Base-by-base conservation (phyloP, 2,329 filamentous ascomycete species). In the Parastagonospora nodorum region DNA sequence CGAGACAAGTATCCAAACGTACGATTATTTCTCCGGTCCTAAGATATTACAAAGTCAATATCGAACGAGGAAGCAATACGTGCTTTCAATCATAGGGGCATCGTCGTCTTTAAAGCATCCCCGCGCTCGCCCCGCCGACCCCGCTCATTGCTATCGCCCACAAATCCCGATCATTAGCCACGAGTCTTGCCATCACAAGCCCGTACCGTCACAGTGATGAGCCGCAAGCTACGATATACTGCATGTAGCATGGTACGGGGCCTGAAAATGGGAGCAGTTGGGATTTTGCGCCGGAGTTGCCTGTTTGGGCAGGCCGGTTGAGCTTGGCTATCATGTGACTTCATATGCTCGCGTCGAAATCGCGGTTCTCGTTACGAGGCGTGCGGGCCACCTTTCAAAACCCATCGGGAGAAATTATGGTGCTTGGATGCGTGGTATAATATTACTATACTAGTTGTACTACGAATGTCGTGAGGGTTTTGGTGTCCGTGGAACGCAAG, bases 51-150 rank as follows among this genome's bases (percentile, higher is more conserved):
- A 5, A 24, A 24, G 5, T 24, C 19, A 24, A 24, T 24, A 24
- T 24, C 5, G 19, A 24, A 24, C 19, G n/a, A 24, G 3, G 19
- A 24, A 3, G 19, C 19, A 24, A 24, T 24, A 36, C 5, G 15
- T 45, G 14, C 44, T 29, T 14, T 12, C 45, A 36, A 32, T 48
- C 53, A 54, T 43, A 50, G 45, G 57, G 56, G 30, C 29, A 43
- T 48, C 38, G 27, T 48, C 39, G 51, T 55, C 60, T 63, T 63
- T 64, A 61, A 59, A 59, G 48, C 53, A 16, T 58, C 59, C 61
- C 63, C 63, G 51, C 58, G 50, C 27, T 19, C 38, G 38, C 38
- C 14, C n/a, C 38, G 19, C 19, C 24, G 9, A 29, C 38, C 38
- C 38, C 38, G 38, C 38, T 24, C 19, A 27, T 28, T 24, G 9